Base-by-base conservation (phyloP, 2,329 filamentous ascomycete species). In the Exophiala calicioides region DNA sequence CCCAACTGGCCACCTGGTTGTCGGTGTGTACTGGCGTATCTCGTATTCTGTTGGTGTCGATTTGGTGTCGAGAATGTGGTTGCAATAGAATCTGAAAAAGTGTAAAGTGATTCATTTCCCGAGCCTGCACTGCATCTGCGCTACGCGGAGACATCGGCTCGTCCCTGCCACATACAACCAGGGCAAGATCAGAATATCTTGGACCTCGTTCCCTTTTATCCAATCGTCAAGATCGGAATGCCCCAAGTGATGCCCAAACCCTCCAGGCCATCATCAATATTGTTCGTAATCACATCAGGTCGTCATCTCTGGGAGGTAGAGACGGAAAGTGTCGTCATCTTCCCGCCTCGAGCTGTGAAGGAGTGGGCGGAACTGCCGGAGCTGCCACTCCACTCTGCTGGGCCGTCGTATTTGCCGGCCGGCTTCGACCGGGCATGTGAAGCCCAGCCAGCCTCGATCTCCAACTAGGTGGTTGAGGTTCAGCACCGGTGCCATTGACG, bases 281-380 rank as follows among this genome's bases (percentile, higher is more conserved):
- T 31, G 19, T 20, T 46, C 42, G 23, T 50, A 50, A 46, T 52
- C 49, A 32, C 43, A 33, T 53, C 45, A 49, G 41, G 20, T 49
- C 40, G 42, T 52, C 37, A 37, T 52, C 29, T 44, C 44, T 43
- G n/a, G n/a, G n/a, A n/a, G n/a, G n/a, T n/a, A 44, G 18, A 46
- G 48, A 29, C 23, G 29, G 20, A 38, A 19, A n/a, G 21, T 27
- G 16, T 26, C 13, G 12, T 47, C 40, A 55, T 37, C 52, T 48
- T 36, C 52, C 52, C 44, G 52, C 52, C 49, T 55, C 52, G 15
- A 55, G 52, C 48, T 55, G 52, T 16, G 48, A 52, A 41, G 52
- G 52, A 12, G 52, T 55, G 5, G 47, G 52, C 24, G 36, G 48
- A 21, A 24, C 38, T 33, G 46, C 52, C 37, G 52, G 41, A 13